phyloP scores from a whole-genome alignment of 164 flowering plant species.

The Magnolia changhungtana region DNA sequence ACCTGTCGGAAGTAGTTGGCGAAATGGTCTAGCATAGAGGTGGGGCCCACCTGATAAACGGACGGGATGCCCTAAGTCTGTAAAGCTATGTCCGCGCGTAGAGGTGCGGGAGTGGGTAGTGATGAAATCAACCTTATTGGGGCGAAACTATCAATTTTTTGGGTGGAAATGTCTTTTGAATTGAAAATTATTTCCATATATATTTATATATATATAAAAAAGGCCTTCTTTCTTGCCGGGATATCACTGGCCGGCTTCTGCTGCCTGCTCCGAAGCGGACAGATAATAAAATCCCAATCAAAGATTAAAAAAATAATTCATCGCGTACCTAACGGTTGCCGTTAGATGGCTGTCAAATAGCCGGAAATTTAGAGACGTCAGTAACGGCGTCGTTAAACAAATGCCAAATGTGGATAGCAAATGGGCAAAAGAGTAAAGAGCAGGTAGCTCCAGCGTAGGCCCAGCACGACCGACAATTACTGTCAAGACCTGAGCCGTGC shows the following conservation, averaged over 20 bases:
- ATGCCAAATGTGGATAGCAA: not conserved
- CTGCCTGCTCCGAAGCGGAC: conserved; percentile 10
- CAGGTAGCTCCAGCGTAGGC: not conserved
- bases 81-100: no score
- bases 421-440: not conserved
- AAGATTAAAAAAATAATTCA: not conserved
- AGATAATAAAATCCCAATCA: not conserved
- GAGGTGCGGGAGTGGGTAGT: no score
- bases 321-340: not conserved
- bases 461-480: not conserved
- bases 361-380: not conserved
- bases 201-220: no score
- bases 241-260: conserved; percentile 4
- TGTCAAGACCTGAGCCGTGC: not conserved
- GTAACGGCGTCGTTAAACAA: not conserved
- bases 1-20: no score
- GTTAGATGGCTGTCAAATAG: not conserved
- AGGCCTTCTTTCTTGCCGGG: not conserved
- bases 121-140: no score
- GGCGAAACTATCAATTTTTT: not conserved
- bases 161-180: not conserved
- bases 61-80: no score
- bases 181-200: no score
- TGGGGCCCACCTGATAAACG: no score
- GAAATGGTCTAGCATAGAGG: no score